A percentile compares a stretch with the other conserved stretches of the same genome.
Conservation (phyloP, 768 basidiomycete species). For the Tulasnella calospora region DNA sequence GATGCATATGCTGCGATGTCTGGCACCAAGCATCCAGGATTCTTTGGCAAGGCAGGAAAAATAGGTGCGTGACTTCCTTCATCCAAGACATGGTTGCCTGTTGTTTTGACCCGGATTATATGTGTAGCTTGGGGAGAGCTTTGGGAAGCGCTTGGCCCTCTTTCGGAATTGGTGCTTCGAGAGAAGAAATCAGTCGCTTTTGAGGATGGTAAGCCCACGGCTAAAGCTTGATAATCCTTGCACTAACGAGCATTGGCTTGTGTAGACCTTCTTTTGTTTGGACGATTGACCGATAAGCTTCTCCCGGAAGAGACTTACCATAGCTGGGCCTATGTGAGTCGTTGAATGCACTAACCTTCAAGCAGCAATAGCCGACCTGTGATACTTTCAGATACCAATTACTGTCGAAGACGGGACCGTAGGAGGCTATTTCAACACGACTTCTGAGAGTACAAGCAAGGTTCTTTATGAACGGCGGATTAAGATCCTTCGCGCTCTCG, state of each 20-base stretch:
- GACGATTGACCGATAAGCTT: constrained; percentile 28
- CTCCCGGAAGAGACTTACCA: constrained; percentile 33
- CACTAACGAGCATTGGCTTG: background rate
- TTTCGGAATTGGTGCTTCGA: constrained; percentile 27
- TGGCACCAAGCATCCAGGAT: constrained; percentile 31
- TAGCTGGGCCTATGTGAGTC: constrained; percentile 21
- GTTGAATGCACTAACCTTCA: background rate
- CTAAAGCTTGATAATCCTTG: background rate
- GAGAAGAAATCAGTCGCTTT: constrained; percentile 29
- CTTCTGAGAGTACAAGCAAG: constrained; percentile 31
- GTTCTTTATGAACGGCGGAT: constrained; percentile 32
- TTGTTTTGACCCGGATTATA: background rate
- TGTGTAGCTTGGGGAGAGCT: constrained; percentile 32
- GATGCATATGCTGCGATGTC: constrained; percentile 32
- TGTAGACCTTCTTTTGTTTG: constrained; percentile 31
- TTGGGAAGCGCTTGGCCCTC: constrained; percentile 32
- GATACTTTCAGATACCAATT: constrained; percentile 29
- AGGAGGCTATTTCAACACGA: constrained; percentile 30
- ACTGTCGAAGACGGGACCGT: constrained; percentile 28
- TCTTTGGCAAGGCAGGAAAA: constrained; percentile 31
- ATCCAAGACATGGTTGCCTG: background rate
- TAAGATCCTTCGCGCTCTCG: constrained; percentile 29
- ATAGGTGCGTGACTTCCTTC: constrained; percentile 12
- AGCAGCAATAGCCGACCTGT: background rate
- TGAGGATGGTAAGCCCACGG: constrained; percentile 29